Evolutionary conservation across 805 yeast species (phyloP), one percentile per base, ranked within the genome.

Genomic region (Metschnikowia reukaufii): DNA sequence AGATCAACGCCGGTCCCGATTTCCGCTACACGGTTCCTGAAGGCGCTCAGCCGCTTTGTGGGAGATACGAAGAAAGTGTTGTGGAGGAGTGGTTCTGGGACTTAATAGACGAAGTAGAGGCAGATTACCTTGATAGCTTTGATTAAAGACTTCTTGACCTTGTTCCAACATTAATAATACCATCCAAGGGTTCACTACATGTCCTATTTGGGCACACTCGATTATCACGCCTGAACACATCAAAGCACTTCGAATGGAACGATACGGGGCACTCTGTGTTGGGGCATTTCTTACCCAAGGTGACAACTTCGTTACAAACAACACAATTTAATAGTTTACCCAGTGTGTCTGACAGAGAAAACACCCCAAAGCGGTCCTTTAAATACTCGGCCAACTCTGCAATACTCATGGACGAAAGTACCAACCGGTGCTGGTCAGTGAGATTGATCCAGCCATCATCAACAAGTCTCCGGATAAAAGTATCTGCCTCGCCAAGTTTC

Each of bases 61-160:
- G 78, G 36, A 64, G 92, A 25, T 89, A 82, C 58, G 76, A 77
- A 13, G 89, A 86, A 55, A 76, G 72, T 45, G 79, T 91, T 6
- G 83, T 88, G 2, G 96, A 89, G 52, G 96, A 89, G 53, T 78
- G 86, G 54, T 82, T 81, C 1, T 84, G 85, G 81, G 99, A 94
- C 65, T 61, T 90, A 3, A 59, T 92, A 3, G 97, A 94, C 61
- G 96, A 94, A 64, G 77, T 86, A 0, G 91, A 86, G 47, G 84
- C 81, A 27, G 78, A 74, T 42, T 76, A 72, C 50, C 60, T 82
- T 42, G 86, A 80, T 52, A 60, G 64, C 16, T 64, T 72, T 47
- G 79, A 73, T 49, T 54, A 32, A 44, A 59, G 31, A 4, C 10
- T 13, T 17, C 15, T 21, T 13, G 41, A 27, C 19, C 25, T 44